phyloP scores from a whole-genome alignment of 805 yeast species.

The Sugiyamaella americana region DNA sequence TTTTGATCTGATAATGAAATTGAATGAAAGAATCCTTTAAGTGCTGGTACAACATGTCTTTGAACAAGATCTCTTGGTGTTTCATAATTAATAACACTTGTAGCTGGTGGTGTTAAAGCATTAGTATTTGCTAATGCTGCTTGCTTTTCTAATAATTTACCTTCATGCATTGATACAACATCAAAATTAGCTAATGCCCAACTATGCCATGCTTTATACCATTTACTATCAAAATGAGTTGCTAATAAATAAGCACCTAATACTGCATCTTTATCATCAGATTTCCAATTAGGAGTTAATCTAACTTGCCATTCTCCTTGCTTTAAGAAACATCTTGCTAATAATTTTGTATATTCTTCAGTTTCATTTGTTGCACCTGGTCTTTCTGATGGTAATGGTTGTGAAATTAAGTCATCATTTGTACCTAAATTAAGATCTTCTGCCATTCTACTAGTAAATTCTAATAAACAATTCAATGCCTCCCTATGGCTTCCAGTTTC shows the following conservation, averaged over 20 bases:
- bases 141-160: neutral
- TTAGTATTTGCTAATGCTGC: neutral
- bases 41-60: constrained; percentile 92
- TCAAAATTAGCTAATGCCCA: constrained; percentile 99
- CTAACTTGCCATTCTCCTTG: constrained; percentile 99
- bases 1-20: constrained; percentile 80
- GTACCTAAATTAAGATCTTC: constrained; percentile 73
- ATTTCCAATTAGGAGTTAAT: constrained; percentile 69
- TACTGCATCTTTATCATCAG: constrained; percentile 65
- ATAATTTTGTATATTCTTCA: constrained; percentile 71
- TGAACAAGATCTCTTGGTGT: constrained; percentile 45
- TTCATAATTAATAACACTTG: constrained; percentile 2
- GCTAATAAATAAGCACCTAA: constrained; percentile 89
- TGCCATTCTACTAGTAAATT: constrained; percentile 86
- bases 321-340: constrained; percentile 91
- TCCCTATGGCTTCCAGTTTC: constrained; percentile 77
- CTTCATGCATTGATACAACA: constrained; percentile 53
- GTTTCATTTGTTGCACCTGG: constrained; percentile 71
- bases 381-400: constrained; percentile 66
- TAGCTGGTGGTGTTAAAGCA: neutral
- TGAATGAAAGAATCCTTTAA: constrained; percentile 91
- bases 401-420: constrained; percentile 71
- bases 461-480: constrained; percentile 79
- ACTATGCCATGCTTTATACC: constrained; percentile 99
- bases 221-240: constrained; percentile 83